Base-by-base conservation (phyloP, 2,329 filamentous ascomycete genomes). In the Xylariaceae sp. region DNA sequence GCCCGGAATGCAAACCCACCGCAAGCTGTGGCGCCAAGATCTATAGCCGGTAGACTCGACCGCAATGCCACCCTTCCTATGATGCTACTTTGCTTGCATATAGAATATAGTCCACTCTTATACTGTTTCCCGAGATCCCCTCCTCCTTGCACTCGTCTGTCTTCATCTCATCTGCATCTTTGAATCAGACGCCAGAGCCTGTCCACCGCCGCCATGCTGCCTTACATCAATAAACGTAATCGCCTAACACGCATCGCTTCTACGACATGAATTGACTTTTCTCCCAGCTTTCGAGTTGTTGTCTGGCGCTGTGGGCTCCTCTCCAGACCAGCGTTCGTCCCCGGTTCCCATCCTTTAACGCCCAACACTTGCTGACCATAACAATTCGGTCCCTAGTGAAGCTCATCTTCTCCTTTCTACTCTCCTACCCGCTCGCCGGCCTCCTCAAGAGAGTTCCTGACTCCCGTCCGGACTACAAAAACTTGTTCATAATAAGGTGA, bases 401-500 rank as follows among this genome's bases (percentile, higher is more conserved):
- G 71, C 87, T 97, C 63, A 87, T 96, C 65, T 86, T 85, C 68
- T 90, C 89, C 6, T 95, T 97, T 71, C 78, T 99, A 45, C 72
- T 96, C 37, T 97, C 94, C 10, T 99, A 95, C 68, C 94, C 94
- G 2, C 80, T 99, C 51, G 90, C 94, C 45, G 94, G 81, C 21
- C 70, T 95, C 22, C 79, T 99, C 8, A 99, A 99, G 72, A 83
- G 94, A 49, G 80, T 99, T 18, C 92, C 94, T 30, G 94, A 99
- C 74, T 75, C 82, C 46, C 85, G 87, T 49, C 92, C 92, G 51
- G 85, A 84, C 64, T 81, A 84, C 64, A 97, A 97, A 75, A 97
- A 97, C 70, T 68, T 85, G 15, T 97, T 96, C 72, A 89, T 87
- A 57, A 86, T 97, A 60, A 74, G 76, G 88, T 89, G 77, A 57